Base-by-base conservation (phyloP, 2,329 filamentous ascomycete species). In the Sporothrix pallida region DNA sequence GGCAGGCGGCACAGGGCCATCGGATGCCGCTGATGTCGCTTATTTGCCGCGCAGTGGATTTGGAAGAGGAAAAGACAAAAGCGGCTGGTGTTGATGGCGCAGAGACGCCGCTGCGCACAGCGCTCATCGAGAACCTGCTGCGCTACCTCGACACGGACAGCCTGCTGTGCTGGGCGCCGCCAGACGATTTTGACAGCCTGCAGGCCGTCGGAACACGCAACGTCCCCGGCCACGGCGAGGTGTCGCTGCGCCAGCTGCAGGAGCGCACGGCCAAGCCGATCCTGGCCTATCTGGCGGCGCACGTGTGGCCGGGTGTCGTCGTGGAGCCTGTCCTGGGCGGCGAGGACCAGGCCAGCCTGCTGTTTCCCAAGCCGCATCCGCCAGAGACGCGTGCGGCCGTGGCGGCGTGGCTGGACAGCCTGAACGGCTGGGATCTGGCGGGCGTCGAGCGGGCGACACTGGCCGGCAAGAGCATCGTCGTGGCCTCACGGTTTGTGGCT, bases 121-220 rank as follows among this genome's bases (percentile, higher is more conserved):
- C 87, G 56, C 90, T 98, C 65, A 84, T 92, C 17, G 85, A 84
- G 20, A 91, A 89, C 76, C 83, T 96, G 70, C 88, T 98, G 86
- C 89, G 92, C 65, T 98, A 98, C 82, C 87, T 99, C 37, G 91
- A 94, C 78, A 98, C 96, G 0, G 96, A 99, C 83, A 95, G 93
- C 0, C 84, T 98, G 50, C 89, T 99, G 1, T 98, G 95, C 87
- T 97, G 94, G 93, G 94, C 87, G 31, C 86, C 89, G 56, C 84
- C 85, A 1, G 84, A 86, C 0, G 83, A 85, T 50, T 83, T 89
- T 56, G 81, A 84, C 20, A 15, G 9, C 17, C 48, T 70, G 15
- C 44, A 62, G 23, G 4, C 31, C 10, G 58, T 23, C 42, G 58
- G 15, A n/a, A 60, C 7, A 31, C 48, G 58, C 23, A 83, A 87